Evolutionary conservation across 2,329 filamentous ascomycete genomes (phyloP), one percentile per base, ranked within the genome.

Genomic region (Fusarium anthophilum): DNA sequence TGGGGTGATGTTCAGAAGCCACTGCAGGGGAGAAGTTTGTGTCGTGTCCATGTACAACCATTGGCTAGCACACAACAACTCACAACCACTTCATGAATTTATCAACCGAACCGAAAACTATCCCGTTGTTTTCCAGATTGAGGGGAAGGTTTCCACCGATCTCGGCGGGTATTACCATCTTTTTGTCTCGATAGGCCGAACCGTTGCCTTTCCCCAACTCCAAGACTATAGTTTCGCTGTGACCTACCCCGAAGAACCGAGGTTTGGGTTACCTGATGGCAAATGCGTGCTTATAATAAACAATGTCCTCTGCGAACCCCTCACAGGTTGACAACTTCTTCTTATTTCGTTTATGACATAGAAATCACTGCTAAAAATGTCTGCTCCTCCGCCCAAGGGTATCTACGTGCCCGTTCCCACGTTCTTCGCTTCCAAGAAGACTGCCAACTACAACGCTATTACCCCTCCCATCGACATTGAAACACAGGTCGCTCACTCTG

Each of bases 331-430:
- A 20, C 6, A 20, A 28, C 39, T 41, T 18, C 54, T 56, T 13
- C 41, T 66, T 39, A 43, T n/a, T n/a, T 51, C 15, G 15, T 17
- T 7, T 48, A n/a, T 45, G 20, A 37, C 26, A 26, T 35, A 35
- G 5, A 53, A 35, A 20, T 15, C 15, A 45, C 28, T n/a, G 30
- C 26, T 28, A 45, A 61, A 59, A 22, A 70, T 82, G 80, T 66
- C 77, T 39, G 51, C 77, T 50, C 63, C 81, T 69, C 88, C 88
- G 45, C 87, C 88, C 35, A 84, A 86, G 50, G 89, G 89, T 72
- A 86, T 90, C 76, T 90, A 88, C 77, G 88, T 90, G 66, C 88
- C 88, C 48, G 86, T 91, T 48, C 90, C 90, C 11, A 92, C 91
- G 56, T 92, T 92, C 84, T 92, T 91, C 84, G 86, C 73, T 44